Conservation (phyloP, 1,139 yeast species). For the Petasospora rhodanensis region DNA sequence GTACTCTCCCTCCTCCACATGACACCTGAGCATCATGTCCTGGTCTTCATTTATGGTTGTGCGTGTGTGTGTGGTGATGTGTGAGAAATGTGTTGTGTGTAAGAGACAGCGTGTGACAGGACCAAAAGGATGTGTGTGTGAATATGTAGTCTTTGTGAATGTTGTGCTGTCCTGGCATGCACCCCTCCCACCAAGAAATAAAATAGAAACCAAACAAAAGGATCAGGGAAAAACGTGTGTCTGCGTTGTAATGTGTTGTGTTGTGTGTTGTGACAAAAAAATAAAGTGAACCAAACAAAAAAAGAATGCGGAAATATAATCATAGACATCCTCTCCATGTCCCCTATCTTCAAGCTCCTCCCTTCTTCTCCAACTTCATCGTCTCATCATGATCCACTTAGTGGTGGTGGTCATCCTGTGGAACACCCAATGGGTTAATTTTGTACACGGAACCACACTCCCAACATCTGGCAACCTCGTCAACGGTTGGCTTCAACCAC, state of each 20-base stretch:
- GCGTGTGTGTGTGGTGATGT: too few relatives aligned
- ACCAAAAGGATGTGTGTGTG: neutral
- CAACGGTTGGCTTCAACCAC: conserved; percentile 92
- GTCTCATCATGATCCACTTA: conserved; percentile 6
- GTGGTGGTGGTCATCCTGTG: conserved; percentile 51
- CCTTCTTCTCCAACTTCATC: neutral
- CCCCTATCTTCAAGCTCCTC: neutral
- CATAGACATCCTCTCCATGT: conserved; percentile 4
- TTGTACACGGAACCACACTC: conserved; percentile 97
- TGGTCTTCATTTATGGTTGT: too few relatives aligned
- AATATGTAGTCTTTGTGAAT: neutral
- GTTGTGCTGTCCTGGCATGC: too few relatives aligned
- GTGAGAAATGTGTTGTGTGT: too few relatives aligned
- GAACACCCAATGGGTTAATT: conserved; percentile 84
- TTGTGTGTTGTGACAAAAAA: neutral
- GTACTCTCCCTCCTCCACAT: too few relatives aligned
- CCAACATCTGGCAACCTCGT: conserved; percentile 93
- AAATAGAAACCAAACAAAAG: too few relatives aligned
- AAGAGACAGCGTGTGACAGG: neutral
- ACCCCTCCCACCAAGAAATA: too few relatives aligned
- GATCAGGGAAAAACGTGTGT: too few relatives aligned
- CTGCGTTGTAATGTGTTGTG: conserved; percentile 1
- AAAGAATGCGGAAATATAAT: conserved; percentile 7
- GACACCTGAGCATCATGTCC: too few relatives aligned
- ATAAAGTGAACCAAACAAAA: conserved; percentile 2